phyloP scores from a whole-genome alignment of 2,329 filamentous ascomycete species.

The Penicillium sp. region DNA sequence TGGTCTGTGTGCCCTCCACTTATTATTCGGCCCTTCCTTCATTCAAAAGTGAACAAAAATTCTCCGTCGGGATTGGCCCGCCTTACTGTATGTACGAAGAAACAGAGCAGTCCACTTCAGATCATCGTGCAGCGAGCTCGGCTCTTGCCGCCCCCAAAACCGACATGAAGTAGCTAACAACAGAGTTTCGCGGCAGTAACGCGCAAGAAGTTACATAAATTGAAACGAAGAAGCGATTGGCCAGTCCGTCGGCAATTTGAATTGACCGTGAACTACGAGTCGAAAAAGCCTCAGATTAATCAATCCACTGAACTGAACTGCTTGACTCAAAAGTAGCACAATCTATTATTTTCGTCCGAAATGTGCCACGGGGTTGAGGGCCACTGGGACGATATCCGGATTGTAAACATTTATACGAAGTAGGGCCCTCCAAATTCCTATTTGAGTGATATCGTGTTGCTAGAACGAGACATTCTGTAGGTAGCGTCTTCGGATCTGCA shows the following conservation, averaged over 20 bases:
- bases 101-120: not conserved
- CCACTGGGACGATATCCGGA: not conserved
- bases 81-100: not conserved
- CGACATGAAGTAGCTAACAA: not conserved
- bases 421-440: not conserved
- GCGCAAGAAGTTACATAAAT: not conserved
- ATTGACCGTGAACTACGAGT: not conserved
- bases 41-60: not conserved
- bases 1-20: not conserved
- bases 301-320: not conserved
- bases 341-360: not conserved
- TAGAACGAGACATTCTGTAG: not conserved
- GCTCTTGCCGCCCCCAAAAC: not conserved
- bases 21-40: not conserved
- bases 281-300: not conserved
- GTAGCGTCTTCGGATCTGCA: not conserved
- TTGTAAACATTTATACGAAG: not conserved
- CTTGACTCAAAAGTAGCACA: no score
- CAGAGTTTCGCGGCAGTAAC: not conserved
- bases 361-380: not conserved
- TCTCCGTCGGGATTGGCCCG: not conserved
- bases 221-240: not conserved
- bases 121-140: not conserved
- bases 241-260: not conserved
- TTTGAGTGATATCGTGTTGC: not conserved